phyloP scores from a whole-genome alignment of 192 early-diverging fungal species.

The Podila minutissima region DNA sequence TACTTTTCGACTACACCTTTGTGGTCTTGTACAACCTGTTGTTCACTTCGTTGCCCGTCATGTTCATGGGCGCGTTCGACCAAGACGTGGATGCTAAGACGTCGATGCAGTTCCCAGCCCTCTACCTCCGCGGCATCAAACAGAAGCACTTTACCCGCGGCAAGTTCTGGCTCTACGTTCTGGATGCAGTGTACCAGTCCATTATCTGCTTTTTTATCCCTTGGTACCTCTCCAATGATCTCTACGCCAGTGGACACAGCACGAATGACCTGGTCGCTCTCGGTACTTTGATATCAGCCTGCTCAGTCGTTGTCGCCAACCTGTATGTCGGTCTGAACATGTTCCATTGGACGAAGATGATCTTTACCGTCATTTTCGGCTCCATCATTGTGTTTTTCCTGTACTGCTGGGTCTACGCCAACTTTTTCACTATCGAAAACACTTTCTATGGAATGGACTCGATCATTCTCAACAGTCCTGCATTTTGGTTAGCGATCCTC shows the following conservation, averaged over 20 bases:
- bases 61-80: constrained; percentile 82
- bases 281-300: constrained; percentile 78
- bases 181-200: constrained; percentile 80
- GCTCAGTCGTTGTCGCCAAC: constrained; percentile 80
- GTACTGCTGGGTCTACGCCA: constrained; percentile 53
- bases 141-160: constrained; percentile 76
- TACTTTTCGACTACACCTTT: constrained; percentile 89
- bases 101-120: constrained; percentile 76
- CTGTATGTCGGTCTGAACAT: constrained; percentile 80
- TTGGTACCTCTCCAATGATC: constrained; percentile 58
- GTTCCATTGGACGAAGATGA: constrained; percentile 80
- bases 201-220: constrained; percentile 74
- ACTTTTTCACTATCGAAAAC: constrained; percentile 49
- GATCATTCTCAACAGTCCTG: constrained; percentile 68
- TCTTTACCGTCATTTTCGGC: constrained; percentile 58
- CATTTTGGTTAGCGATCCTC: constrained; percentile 76
- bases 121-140: constrained; percentile 81
- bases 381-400: constrained; percentile 51
- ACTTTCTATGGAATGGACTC: constrained; percentile 63
- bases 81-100: constrained; percentile 79
- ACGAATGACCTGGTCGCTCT: constrained; percentile 72
- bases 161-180: constrained; percentile 80
- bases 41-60: constrained; percentile 87
- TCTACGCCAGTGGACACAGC: constrained; percentile 55
- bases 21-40: constrained; percentile 89